These are phyloP conservation scores for Lolium perenne DNA, from an alignment of 176 grass and related monocot species.

Conservation along the genomic window DNA sequence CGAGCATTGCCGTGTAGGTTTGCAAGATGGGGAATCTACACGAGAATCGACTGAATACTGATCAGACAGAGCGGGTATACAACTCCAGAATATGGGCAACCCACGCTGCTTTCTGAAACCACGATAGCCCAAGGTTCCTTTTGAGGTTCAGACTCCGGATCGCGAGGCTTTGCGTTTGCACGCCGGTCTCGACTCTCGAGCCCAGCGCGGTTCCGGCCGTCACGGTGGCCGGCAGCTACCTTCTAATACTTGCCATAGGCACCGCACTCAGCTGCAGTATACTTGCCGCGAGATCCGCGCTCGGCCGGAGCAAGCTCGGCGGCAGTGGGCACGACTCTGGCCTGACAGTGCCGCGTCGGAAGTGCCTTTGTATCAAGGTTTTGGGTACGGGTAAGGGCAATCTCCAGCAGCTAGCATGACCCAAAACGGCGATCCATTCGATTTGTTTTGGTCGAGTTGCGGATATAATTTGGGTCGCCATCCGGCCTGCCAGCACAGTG, in stretches of 20 bases:
- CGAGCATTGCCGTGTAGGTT: neutral
- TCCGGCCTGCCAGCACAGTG: too few species aligned
- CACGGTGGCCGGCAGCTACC: neutral
- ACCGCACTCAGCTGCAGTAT: neutral
- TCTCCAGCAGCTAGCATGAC: too few species aligned
- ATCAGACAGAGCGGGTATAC: neutral
- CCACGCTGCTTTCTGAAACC: neutral
- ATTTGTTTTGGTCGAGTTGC: too few species aligned
- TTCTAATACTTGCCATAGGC: neutral
- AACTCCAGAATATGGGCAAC: neutral
- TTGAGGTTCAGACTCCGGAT: constrained; percentile 1
- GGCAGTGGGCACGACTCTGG: neutral
- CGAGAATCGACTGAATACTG: neutral
- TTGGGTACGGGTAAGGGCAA: too few species aligned
- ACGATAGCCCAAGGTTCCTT: neutral
- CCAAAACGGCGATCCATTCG: too few species aligned
- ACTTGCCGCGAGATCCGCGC: neutral
- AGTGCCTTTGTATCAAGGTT: too few species aligned
- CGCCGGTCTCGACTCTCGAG: constrained; percentile 11
- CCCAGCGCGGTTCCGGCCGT: neutral
- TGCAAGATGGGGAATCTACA: neutral
- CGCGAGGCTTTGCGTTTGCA: neutral
- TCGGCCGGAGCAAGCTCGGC: neutral
- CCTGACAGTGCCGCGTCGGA: neutral
- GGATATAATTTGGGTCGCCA: too few species aligned